Percentiles rank a stretch among this genome's conserved stretches.
These are phyloP conservation scores for Bisporella sp. DNA, from an alignment of 2,329 filamentous ascomycete species.

Conservation along the genomic window DNA sequence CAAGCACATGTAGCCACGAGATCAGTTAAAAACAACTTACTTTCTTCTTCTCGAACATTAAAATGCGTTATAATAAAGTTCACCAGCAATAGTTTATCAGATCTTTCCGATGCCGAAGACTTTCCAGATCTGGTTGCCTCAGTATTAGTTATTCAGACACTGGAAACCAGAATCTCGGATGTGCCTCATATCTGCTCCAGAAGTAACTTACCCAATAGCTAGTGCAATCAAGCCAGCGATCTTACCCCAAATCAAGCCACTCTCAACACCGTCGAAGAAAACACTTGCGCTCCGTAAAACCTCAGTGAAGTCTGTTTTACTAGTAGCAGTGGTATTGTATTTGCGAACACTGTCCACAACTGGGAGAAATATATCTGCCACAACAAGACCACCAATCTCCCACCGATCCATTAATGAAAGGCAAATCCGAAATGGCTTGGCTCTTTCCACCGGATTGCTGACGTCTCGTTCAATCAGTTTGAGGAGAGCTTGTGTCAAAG, in stretches of 20 bases:
- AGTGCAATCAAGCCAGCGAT: slow-evolving; percentile 61
- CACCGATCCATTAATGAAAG: slow-evolving; percentile 96
- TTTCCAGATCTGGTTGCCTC: slow-evolving; percentile 29
- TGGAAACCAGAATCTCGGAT: background rate
- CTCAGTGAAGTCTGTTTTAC: slow-evolving; percentile 71
- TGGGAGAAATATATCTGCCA: slow-evolving; percentile 82
- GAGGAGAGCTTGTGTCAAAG: slow-evolving; percentile 68
- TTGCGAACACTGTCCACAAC: slow-evolving; percentile 72
- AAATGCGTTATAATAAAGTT: slow-evolving; percentile 81
- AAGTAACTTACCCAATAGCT: slow-evolving; percentile 35
- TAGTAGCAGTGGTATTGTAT: slow-evolving; percentile 60
- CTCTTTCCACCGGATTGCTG: slow-evolving; percentile 56
- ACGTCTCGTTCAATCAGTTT: slow-evolving; percentile 60
- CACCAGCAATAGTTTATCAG: slow-evolving; percentile 63
- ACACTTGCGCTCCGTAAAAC: slow-evolving; percentile 88
- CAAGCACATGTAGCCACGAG: background rate
- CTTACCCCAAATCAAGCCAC: slow-evolving; percentile 84
- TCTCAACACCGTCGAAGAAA: slow-evolving; percentile 97
- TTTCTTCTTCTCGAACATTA: slow-evolving; percentile 93
- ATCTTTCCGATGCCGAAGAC: slow-evolving; percentile 34
- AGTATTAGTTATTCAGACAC: background rate
- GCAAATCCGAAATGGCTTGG: slow-evolving; percentile 83
- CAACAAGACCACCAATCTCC: slow-evolving; percentile 88
- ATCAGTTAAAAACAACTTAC: background rate
- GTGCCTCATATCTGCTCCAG: background rate